Percentiles rank a stretch among this genome's conserved stretches.
Evolutionary conservation across 179 eudicot genomes (phyloP).

Genomic region (Gypsophila paniculata): DNA sequence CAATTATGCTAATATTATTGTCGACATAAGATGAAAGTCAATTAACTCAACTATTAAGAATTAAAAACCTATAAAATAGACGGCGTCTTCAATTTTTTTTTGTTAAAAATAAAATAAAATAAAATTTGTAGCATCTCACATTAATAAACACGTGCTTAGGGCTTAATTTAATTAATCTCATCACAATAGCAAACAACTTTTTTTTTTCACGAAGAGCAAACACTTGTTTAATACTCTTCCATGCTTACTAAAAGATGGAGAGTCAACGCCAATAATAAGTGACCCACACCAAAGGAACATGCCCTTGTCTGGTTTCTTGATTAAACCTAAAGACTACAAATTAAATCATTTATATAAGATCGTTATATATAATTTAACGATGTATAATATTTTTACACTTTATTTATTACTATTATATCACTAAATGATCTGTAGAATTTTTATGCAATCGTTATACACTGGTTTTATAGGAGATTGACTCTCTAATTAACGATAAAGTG

Average conservation of each 20-base stretch:
- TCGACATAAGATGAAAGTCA: neutral
- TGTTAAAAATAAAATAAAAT: neutral
- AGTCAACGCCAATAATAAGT: slow-evolving; percentile 3
- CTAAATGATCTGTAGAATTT: no score
- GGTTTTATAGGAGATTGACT: no score
- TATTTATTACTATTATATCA: no score
- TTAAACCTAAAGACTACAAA: neutral
- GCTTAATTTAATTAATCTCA: neutral
- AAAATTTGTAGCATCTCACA: neutral
- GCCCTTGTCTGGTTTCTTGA: slow-evolving; percentile 7
- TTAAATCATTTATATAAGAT: no score
- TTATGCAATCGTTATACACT: no score
- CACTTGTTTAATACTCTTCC: neutral
- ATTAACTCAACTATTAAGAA: neutral
- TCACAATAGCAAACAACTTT: neutral
- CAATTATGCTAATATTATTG: no score
- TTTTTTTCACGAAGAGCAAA: no score
- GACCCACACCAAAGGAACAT: neutral
- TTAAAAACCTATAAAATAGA: neutral
- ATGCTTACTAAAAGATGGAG: neutral
- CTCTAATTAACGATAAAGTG: no score
- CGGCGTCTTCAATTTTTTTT: no score
- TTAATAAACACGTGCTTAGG: neutral
- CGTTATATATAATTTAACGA: no score
- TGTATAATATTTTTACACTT: no score